These are phyloP conservation scores for Cucurbita pepo DNA, from an alignment of 306 rosid species.

Conservation along the genomic window DNA sequence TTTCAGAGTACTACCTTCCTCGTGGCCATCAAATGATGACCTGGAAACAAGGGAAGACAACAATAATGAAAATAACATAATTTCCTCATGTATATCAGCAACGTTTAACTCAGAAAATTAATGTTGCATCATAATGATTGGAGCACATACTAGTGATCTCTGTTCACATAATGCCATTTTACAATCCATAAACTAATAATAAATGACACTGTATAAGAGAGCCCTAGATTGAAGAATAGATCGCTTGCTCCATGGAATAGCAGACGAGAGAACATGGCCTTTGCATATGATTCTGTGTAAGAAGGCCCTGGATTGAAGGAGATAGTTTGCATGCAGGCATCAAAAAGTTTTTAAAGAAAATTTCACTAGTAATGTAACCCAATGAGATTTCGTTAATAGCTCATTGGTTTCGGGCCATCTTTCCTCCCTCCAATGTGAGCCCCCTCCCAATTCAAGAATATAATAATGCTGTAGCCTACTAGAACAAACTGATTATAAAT, in stretches of 20 bases:
- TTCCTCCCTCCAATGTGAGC: background rate
- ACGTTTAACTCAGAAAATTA: background rate
- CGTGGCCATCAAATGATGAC: slow-evolving; percentile 64
- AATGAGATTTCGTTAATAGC: background rate
- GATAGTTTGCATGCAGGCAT: background rate
- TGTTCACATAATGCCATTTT: background rate
- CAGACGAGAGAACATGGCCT: background rate
- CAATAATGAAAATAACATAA: background rate
- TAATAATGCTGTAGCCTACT: background rate
- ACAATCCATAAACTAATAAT: background rate
- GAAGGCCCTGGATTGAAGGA: background rate
- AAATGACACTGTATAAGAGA: background rate
- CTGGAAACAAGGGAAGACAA: slow-evolving; percentile 25
- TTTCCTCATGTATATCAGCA: background rate
- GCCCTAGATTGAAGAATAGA: background rate
- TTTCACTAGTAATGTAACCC: background rate
- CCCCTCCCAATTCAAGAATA: background rate
- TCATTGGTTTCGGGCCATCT: background rate
- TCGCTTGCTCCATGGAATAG: background rate
- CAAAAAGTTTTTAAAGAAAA: background rate
- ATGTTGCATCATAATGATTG: background rate
- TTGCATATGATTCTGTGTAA: background rate
- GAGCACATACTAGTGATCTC: background rate
- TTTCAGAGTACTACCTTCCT: slow-evolving; percentile 51
- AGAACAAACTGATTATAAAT: background rate